Evolutionary conservation across 495 filamentous ascomycete species (phyloP).

Genomic region (Jackrogersella minutella): DNA sequence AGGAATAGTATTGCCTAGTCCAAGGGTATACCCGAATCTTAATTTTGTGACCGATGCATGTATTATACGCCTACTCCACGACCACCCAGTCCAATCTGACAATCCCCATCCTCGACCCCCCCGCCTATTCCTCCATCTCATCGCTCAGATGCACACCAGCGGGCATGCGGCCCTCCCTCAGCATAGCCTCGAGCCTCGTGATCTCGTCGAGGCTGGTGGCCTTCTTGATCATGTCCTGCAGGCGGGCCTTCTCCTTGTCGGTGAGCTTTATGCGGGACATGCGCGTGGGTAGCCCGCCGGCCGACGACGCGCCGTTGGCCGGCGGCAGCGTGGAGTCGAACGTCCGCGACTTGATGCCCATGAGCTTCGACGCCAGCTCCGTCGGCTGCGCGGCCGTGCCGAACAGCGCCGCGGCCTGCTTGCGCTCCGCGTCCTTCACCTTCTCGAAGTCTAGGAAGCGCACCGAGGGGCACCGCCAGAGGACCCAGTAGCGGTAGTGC

Average conservation of each 20-base stretch:
- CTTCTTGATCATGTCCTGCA: slow-evolving; percentile 73
- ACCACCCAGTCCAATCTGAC: neutral
- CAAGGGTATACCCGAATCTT: slow-evolving; percentile 37
- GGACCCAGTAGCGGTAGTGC: slow-evolving; percentile 91
- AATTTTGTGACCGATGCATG: slow-evolving; percentile 14
- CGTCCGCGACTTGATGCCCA: slow-evolving; percentile 83
- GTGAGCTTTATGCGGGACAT: slow-evolving; percentile 67
- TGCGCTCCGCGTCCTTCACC: slow-evolving; percentile 85
- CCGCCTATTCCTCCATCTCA: slow-evolving; percentile 62
- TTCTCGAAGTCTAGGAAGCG: slow-evolving; percentile 94
- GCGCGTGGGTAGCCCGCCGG: slow-evolving; percentile 64
- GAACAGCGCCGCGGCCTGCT: slow-evolving; percentile 79
- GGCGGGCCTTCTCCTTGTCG: slow-evolving; percentile 47
- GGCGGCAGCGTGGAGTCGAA: slow-evolving; percentile 68
- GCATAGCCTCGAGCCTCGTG: slow-evolving; percentile 78
- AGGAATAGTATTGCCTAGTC: slow-evolving; percentile 25
- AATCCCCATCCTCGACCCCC: neutral
- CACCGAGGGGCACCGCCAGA: slow-evolving; percentile 84
- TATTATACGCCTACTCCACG: slow-evolving; percentile 6
- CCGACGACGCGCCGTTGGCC: slow-evolving; percentile 43
- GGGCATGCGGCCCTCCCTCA: slow-evolving; percentile 86
- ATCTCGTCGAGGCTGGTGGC: slow-evolving; percentile 90
- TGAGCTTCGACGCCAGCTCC: slow-evolving; percentile 85
- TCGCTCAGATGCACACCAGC: slow-evolving; percentile 64
- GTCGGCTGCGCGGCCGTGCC: slow-evolving; percentile 79